Base-by-base conservation (phyloP, 352 stramenopile genomes). In the Ophiocytium majus region DNA sequence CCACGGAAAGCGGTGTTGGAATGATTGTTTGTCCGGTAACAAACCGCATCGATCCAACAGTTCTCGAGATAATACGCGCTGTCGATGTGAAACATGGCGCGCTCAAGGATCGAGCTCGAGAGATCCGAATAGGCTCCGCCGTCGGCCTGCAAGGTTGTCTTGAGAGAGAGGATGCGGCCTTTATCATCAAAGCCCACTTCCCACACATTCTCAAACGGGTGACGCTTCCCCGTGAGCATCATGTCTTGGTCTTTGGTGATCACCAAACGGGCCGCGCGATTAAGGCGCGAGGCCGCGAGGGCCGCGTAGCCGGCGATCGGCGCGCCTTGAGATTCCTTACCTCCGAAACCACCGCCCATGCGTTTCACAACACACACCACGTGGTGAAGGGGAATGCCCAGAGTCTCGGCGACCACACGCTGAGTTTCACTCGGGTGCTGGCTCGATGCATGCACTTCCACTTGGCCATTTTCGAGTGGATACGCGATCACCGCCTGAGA, bases 251-350 rank as follows among this genome's bases (percentile, higher is more conserved):
- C 57, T 71, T 71, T 71, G 19, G 57, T 71, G 28, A 71, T 23
- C 23, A 71, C 28, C 23, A 71, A 28, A 23, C 57, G 57, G 19
- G 57, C 57, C 19, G 57, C 19, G 28, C 57, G 57, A 23, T 71
- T 71, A 28, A 71, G 57, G 23, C 28, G 23, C 19, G 23, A 28
- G 19, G 57, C 57, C 19, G 28, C 57, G 19, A 71, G 57, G 28
- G 57, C 57, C 57, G 57, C 57, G 28, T 71, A 71, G 57, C 19
- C 57, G 28, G 57, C 57, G 28, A 71, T 71, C 28, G 57, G 57
- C 28, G 57, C 57, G 19, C 57, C 57, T 71, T 71, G 57, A 71
- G 57, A 71, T 71, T 71, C 57, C 28, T 71, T 71, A 23, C 57
- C 57, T 28, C 57, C 57, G 57, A 71, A 71, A 23, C 57, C 57